Evolutionary conservation across 352 stramenopile species (phyloP).

Genomic region (Globisporangium abappressorium): DNA sequence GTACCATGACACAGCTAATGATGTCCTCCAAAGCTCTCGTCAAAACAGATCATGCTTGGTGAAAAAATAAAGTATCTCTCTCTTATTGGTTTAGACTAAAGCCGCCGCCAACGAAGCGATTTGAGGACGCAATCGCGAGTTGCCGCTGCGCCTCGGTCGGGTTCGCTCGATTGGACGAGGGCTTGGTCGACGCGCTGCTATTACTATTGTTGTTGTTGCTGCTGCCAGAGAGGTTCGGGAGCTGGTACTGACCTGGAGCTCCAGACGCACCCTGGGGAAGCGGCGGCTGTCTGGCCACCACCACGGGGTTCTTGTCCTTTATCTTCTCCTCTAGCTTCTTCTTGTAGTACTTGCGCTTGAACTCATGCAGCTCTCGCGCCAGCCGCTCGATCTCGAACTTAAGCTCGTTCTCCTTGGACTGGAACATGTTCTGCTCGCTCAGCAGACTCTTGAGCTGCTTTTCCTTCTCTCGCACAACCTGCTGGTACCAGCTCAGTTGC

Average conservation of each 20-base stretch:
- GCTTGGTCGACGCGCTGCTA: constrained; percentile 8
- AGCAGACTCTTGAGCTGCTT: constrained; percentile 97
- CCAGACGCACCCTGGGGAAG: neutral
- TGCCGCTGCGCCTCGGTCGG: constrained; percentile 81
- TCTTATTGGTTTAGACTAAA: constrained; percentile 91
- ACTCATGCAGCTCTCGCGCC: constrained; percentile 89
- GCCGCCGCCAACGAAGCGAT: constrained; percentile 90
- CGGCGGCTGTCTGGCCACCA: constrained; percentile 26
- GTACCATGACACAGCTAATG: neutral
- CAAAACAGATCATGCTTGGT: neutral
- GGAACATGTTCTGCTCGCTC: constrained; percentile 97
- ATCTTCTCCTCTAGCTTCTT: constrained; percentile 88
- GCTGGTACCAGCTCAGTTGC: constrained; percentile 94
- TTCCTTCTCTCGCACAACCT: constrained; percentile 95
- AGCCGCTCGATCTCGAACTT: constrained; percentile 95
- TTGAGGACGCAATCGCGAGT: constrained; percentile 78
- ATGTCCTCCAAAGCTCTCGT: neutral
- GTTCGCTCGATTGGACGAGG: constrained; percentile 22
- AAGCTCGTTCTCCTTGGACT: constrained; percentile 92
- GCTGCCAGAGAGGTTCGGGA: constrained; percentile 31
- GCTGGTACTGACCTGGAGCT: constrained; percentile 19
- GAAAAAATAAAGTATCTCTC: neutral
- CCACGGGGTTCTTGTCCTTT: constrained; percentile 46
- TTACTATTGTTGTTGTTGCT: constrained; percentile 26
- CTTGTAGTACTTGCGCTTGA: constrained; percentile 96